Conservation (phyloP, 169 alveolate species). For the Babesia bigemina region DNA sequence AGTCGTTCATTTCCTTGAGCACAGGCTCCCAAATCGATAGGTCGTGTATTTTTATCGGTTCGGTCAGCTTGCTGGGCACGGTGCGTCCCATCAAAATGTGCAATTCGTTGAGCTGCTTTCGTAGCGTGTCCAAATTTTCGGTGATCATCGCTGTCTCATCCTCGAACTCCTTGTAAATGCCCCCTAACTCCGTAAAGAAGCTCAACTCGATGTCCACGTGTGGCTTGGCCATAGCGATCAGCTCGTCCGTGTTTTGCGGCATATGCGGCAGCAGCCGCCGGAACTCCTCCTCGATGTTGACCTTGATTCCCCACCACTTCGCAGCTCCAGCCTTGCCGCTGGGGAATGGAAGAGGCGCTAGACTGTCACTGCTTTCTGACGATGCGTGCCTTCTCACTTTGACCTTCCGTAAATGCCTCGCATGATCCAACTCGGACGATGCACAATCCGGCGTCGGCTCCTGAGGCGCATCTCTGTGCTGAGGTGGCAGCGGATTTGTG, state of each 20-base stretch:
- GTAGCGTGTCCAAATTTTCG: conserved; percentile 3
- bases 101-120: conserved; percentile 28
- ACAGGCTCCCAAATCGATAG: conserved; percentile 35
- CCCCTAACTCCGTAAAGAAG: conserved; percentile 50
- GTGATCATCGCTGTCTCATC: conserved; percentile 25
- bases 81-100: conserved; percentile 47
- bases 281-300: conserved; percentile 10
- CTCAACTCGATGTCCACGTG: conserved; percentile 31
- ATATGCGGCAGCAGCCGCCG: not conserved
- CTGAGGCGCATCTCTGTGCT: too few species aligned
- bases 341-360: too few species aligned
- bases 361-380: too few species aligned
- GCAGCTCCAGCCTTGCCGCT: not conserved
- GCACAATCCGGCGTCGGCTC: too few species aligned
- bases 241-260: conserved; percentile 12
- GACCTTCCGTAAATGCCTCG: too few species aligned
- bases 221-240: conserved; percentile 34
- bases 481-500: too few species aligned
- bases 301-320: not conserved
- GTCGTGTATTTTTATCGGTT: conserved; percentile 44
- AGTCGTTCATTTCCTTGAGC: conserved; percentile 72
- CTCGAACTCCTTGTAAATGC: conserved; percentile 32
- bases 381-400: too few species aligned
- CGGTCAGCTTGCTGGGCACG: conserved; percentile 30
- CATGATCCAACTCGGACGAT: too few species aligned